Percentiles rank a stretch among this genome's conserved stretches.
phyloP scores from a whole-genome alignment of 2,329 filamentous ascomycete species.

The Trichoderma breve region DNA sequence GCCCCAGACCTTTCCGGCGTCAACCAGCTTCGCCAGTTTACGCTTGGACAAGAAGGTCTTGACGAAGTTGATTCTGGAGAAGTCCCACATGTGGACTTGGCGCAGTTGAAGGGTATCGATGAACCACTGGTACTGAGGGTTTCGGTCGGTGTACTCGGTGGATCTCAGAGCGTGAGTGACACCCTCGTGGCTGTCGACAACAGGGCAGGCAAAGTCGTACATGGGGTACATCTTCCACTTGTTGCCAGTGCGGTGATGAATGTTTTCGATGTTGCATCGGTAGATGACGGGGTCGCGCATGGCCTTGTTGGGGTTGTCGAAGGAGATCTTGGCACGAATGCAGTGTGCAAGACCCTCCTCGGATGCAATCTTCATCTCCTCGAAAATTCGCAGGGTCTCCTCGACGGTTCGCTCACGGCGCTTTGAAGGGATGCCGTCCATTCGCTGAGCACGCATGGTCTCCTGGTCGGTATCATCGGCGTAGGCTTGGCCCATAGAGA shows the following conservation, averaged over 20 bases:
- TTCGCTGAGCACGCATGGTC: constrained; percentile 80
- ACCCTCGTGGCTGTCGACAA: constrained; percentile 77
- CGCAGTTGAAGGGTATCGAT: constrained; percentile 70
- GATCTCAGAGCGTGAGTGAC: constrained; percentile 81
- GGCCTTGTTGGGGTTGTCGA: constrained; percentile 90
- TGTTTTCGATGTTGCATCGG: constrained; percentile 69
- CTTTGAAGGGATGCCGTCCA: constrained; percentile 78
- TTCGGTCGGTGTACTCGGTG: constrained; percentile 84
- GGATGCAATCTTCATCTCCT: constrained; percentile 87
- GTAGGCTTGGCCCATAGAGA: constrained; percentile 85
- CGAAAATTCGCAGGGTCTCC: constrained; percentile 81
- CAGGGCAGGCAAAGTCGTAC: constrained; percentile 82
- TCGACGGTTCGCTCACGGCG: constrained; percentile 75
- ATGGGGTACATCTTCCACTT: constrained; percentile 85
- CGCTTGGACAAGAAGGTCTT: constrained; percentile 80
- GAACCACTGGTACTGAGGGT: constrained; percentile 87
- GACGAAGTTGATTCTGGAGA: constrained; percentile 81
- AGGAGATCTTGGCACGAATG: constrained; percentile 90
- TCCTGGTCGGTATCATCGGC: constrained; percentile 92
- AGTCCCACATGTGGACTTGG: constrained; percentile 81
- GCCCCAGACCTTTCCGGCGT: constrained; percentile 71
- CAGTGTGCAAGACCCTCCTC: constrained; percentile 80
- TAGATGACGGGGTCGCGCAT: constrained; percentile 97
- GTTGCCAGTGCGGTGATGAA: constrained; percentile 75
- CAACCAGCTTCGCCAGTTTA: constrained; percentile 80